phyloP scores from a whole-genome alignment of 306 rosid species.

The Canavalia ensiformis region DNA sequence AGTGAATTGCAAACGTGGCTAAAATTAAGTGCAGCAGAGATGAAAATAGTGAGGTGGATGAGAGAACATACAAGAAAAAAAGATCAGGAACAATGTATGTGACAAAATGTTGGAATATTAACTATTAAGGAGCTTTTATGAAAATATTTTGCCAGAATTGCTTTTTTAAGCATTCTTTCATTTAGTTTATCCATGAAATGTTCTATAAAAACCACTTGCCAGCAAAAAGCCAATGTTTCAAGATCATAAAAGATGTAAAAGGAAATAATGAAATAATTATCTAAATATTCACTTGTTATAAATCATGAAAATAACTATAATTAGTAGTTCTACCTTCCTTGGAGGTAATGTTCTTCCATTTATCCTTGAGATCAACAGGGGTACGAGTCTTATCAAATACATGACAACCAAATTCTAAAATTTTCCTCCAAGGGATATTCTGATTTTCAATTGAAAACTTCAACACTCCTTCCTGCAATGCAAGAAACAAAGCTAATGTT shows the following conservation, averaged over 20 bases:
- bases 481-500: constrained; percentile 29
- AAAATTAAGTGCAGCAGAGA: no score
- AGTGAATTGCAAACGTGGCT: no score
- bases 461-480: constrained; percentile 73
- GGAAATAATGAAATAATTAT: neutral
- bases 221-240: constrained; percentile 23
- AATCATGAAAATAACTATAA: constrained; percentile 9
- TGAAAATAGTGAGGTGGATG: no score
- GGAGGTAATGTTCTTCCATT: constrained; percentile 65
- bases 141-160: neutral
- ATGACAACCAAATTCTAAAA: constrained; percentile 51
- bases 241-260: constrained; percentile 28
- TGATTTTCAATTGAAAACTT: constrained; percentile 47
- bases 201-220: constrained; percentile 13
- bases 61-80: no score
- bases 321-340: constrained; percentile 51
- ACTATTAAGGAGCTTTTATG: neutral
- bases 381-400: constrained; percentile 56
- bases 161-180: neutral
- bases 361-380: constrained; percentile 74
- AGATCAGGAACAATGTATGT: no score
- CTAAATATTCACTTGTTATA: neutral
- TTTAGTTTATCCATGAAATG: constrained; percentile 6
- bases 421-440: constrained; percentile 58
- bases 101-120: no score